phyloP scores from a whole-genome alignment of 495 filamentous ascomycete species.

The Penicillium macrosclerotiorum region DNA sequence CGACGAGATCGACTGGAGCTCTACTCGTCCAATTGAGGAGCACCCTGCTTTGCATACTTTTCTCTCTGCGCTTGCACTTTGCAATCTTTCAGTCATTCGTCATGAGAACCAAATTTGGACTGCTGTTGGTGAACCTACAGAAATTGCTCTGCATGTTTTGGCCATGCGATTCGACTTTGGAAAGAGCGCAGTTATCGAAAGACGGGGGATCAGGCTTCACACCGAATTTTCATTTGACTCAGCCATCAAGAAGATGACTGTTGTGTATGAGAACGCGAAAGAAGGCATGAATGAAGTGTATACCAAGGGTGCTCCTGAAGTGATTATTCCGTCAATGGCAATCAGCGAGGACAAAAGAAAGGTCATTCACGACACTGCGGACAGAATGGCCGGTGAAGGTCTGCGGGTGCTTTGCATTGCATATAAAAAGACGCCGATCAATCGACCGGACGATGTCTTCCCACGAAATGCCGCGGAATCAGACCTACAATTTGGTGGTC shows the following conservation, averaged over 20 bases:
- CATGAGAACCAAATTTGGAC: slow-evolving; percentile 56
- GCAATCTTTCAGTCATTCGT: slow-evolving; percentile 72
- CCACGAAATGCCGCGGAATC: slow-evolving; percentile 49
- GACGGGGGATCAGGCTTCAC: slow-evolving; percentile 59
- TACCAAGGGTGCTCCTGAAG: slow-evolving; percentile 67
- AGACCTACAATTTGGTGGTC: slow-evolving; percentile 53
- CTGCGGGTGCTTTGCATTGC: slow-evolving; percentile 78
- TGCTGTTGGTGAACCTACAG: slow-evolving; percentile 77
- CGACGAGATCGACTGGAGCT: slow-evolving; percentile 30
- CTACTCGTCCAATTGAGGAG: slow-evolving; percentile 16
- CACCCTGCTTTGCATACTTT: slow-evolving; percentile 56
- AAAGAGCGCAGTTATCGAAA: slow-evolving; percentile 51
- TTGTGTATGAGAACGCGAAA: slow-evolving; percentile 53
- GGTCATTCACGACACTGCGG: slow-evolving; percentile 58
- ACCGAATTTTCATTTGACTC: slow-evolving; percentile 82
- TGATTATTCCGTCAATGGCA: slow-evolving; percentile 56
- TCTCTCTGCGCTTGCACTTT: slow-evolving; percentile 68
- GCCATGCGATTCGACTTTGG: slow-evolving; percentile 66
- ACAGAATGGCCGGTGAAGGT: slow-evolving; percentile 68
- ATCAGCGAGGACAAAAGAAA: slow-evolving; percentile 47
- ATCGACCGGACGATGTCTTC: slow-evolving; percentile 23
- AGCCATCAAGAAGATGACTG: slow-evolving; percentile 80
- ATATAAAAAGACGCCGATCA: slow-evolving; percentile 38
- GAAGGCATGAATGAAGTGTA: slow-evolving; percentile 52
- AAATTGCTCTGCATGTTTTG: slow-evolving; percentile 80